A percentile compares a stretch with the other conserved stretches of the same genome.
Evolutionary conservation across 345 rosid genomes (phyloP).

Genomic region (Adansonia digitata): DNA sequence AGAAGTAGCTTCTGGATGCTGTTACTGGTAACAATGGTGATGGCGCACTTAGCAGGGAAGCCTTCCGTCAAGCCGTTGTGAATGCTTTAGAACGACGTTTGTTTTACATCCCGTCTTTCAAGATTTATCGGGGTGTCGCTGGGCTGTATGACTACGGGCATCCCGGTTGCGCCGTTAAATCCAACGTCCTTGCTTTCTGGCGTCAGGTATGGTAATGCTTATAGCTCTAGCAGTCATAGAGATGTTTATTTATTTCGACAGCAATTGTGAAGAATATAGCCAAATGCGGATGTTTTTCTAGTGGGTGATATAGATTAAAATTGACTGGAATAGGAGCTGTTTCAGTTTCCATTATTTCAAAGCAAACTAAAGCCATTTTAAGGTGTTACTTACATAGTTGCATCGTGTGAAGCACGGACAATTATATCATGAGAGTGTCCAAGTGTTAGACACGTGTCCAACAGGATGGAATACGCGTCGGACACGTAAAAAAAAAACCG

Average conservation of each 20-base stretch:
- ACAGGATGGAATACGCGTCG: too few relatives aligned
- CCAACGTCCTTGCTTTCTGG: conserved; percentile 83
- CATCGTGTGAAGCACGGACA: too few relatives aligned
- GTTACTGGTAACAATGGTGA: conserved; percentile 39
- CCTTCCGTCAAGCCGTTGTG: conserved; percentile 62
- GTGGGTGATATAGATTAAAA: neutral
- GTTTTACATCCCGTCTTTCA: conserved; percentile 76
- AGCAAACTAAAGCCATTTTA: neutral
- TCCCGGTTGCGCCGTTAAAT: conserved; percentile 83
- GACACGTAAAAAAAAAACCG: too few relatives aligned
- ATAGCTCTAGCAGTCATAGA: neutral
- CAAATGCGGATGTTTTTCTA: neutral
- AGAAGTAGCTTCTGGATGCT: conserved; percentile 58
- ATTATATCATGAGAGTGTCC: too few relatives aligned
- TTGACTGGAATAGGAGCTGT: neutral
- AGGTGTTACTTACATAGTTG: neutral
- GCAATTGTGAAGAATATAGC: neutral
- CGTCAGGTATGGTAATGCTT: conserved; percentile 72
- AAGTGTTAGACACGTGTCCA: too few relatives aligned
- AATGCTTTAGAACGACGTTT: conserved; percentile 80
- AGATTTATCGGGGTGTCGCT: conserved; percentile 87
- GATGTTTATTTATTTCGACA: neutral
- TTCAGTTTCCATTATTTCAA: neutral
- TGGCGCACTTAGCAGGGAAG: conserved; percentile 52
- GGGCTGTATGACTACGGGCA: conserved; percentile 91